Evolutionary conservation across 2,329 filamentous ascomycete genomes (phyloP).

Genomic region (Penicillium sp.): DNA sequence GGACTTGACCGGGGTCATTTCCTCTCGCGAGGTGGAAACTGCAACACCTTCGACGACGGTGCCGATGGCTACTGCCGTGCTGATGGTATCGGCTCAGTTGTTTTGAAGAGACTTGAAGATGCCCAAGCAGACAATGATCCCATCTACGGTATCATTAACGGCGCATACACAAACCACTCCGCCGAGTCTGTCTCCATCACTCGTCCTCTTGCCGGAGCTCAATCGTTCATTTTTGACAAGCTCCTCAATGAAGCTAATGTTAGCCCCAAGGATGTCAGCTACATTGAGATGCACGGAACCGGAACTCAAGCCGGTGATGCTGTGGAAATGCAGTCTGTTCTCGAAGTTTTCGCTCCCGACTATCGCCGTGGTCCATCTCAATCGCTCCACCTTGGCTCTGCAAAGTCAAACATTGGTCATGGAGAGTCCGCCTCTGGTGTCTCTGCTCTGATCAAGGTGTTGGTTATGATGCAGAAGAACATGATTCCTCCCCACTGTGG

Average conservation of each 20-base stretch:
- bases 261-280: constrained; percentile 74
- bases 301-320: constrained; percentile 83
- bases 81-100: constrained; percentile 71
- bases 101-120: constrained; percentile 78
- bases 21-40: constrained; percentile 72
- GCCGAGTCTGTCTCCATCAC: constrained; percentile 81
- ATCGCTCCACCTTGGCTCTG: constrained; percentile 61
- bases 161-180: constrained; percentile 76
- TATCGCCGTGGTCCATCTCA: constrained; percentile 48
- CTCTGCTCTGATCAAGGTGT: constrained; percentile 34
- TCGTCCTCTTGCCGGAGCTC: constrained; percentile 75
- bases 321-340: constrained; percentile 78
- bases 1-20: constrained; percentile 76
- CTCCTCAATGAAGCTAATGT: constrained; percentile 73
- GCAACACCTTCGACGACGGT: constrained; percentile 77
- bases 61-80: constrained; percentile 83
- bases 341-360: constrained; percentile 60
- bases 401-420: constrained; percentile 66
- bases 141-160: constrained; percentile 71
- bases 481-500: constrained; percentile 36
- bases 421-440: constrained; percentile 62
- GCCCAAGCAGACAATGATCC: constrained; percentile 72
- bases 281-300: constrained; percentile 88
- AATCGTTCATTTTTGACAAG: constrained; percentile 68
- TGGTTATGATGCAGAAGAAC: constrained; percentile 41